Percentiles rank a stretch among this genome's conserved stretches.
These are phyloP conservation scores for Dryadomyces quercus-mongolicae DNA, from an alignment of 2,329 filamentous ascomycete genomes.

Conservation along the genomic window DNA sequence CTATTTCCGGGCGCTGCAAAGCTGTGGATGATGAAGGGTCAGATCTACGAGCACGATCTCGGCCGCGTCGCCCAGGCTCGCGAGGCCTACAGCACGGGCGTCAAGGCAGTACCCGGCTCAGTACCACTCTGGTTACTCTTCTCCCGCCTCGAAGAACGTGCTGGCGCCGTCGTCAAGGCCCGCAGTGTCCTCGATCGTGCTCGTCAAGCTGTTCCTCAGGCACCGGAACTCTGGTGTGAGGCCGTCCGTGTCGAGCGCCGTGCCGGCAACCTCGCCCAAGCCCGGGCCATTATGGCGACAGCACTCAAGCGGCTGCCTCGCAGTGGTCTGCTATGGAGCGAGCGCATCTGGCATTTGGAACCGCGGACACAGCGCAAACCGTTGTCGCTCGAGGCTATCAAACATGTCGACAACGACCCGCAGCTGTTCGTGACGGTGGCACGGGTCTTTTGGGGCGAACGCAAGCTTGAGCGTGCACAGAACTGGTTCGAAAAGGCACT, in stretches of 20 bases:
- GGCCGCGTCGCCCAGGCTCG: constrained; percentile 72
- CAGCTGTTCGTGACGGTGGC: constrained; percentile 83
- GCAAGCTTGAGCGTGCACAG: constrained; percentile 83
- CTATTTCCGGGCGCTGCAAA: constrained; percentile 78
- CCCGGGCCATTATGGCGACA: constrained; percentile 84
- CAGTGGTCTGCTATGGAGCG: constrained; percentile 79
- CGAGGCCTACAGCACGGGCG: constrained; percentile 80
- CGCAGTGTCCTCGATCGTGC: constrained; percentile 88
- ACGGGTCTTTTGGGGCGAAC: constrained; percentile 90
- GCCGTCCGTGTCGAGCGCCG: constrained; percentile 87
- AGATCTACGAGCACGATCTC: constrained; percentile 74
- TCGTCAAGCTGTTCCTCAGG: constrained; percentile 76
- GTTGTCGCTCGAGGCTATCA: constrained; percentile 84
- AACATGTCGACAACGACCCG: constrained; percentile 89
- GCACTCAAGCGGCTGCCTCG: constrained; percentile 85
- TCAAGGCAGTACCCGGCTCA: constrained; percentile 72
- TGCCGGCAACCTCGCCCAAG: constrained; percentile 70
- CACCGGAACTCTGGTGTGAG: constrained; percentile 77
- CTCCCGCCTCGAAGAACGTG: constrained; percentile 73
- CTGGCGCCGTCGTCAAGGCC: constrained; percentile 78
- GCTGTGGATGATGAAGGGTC: constrained; percentile 97
- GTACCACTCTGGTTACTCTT: constrained; percentile 86
- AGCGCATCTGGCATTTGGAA: constrained; percentile 93
- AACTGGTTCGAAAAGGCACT: constrained; percentile 97
- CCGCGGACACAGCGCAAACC: constrained; percentile 85